Evolutionary conservation across 2,329 filamentous ascomycete genomes (phyloP).

Genomic region (Colletotrichum magnum): DNA sequence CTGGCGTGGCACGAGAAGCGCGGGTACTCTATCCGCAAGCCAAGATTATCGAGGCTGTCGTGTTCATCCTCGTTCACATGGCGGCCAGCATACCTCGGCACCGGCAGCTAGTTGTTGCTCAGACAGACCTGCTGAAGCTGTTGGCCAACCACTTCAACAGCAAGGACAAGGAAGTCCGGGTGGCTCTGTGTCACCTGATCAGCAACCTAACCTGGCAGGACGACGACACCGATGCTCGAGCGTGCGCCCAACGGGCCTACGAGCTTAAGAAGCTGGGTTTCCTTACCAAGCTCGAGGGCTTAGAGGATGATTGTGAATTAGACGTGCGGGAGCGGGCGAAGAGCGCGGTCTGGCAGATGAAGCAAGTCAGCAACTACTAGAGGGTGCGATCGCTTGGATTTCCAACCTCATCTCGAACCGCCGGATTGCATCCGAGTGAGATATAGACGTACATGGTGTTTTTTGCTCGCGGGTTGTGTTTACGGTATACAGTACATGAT

Average conservation of each 20-base stretch:
- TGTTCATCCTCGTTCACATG: constrained; percentile 89
- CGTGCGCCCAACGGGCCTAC: constrained; percentile 75
- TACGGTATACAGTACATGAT: constrained; percentile 36
- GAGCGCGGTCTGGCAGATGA: constrained; percentile 81
- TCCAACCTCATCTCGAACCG: constrained; percentile 9
- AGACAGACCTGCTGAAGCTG: constrained; percentile 81
- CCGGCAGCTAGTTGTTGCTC: constrained; percentile 81
- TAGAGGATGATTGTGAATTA: constrained; percentile 80
- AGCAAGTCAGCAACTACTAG: constrained; percentile 50
- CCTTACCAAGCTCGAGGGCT: constrained; percentile 72
- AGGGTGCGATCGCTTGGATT: neutral
- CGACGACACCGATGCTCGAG: constrained; percentile 75
- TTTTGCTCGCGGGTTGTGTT: constrained; percentile 13
- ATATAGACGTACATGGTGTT: constrained; percentile 35
- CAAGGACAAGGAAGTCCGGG: constrained; percentile 79
- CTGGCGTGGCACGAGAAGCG: constrained; percentile 52
- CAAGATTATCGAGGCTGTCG: constrained; percentile 83
- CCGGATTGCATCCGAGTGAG: neutral
- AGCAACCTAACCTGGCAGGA: constrained; percentile 90
- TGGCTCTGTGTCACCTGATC: constrained; percentile 85
- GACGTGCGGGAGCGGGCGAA: constrained; percentile 90
- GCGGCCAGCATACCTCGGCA: constrained; percentile 86
- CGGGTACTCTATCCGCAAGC: constrained; percentile 70
- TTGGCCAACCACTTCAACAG: constrained; percentile 82
- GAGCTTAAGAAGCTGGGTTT: constrained; percentile 82